These are phyloP conservation scores for Penicillium nucicola DNA, from an alignment of 495 filamentous ascomycete species.

Conservation along the genomic window DNA sequence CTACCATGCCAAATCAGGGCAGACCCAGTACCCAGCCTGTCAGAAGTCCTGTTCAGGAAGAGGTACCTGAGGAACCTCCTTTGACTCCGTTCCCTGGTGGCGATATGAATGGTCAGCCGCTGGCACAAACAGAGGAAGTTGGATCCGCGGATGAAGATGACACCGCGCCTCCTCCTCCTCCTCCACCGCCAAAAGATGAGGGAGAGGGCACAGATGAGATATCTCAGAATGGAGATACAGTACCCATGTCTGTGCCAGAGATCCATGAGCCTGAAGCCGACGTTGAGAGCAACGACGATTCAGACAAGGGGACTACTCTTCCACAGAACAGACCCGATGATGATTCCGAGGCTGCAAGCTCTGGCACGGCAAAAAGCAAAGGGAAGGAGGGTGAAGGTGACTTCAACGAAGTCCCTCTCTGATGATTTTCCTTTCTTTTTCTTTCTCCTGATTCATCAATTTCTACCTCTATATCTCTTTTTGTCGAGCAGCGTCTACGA, in stretches of 20 bases:
- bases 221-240: slow-evolving; percentile 20
- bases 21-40: slow-evolving; percentile 23
- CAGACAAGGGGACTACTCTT: slow-evolving; percentile 17
- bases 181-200: slow-evolving; percentile 40
- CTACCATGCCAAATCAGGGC: slow-evolving; percentile 23
- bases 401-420: slow-evolving; percentile 43
- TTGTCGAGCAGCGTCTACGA: slow-evolving; percentile 14
- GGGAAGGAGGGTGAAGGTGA: slow-evolving; percentile 36
- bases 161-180: slow-evolving; percentile 25
- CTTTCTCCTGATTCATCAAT: neutral
- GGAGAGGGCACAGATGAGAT: slow-evolving; percentile 11
- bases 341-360: slow-evolving; percentile 13
- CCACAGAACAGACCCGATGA: slow-evolving; percentile 25
- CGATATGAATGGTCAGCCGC: slow-evolving; percentile 30
- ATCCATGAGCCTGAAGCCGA: slow-evolving; percentile 6
- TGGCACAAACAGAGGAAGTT: slow-evolving; percentile 26
- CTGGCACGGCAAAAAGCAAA: slow-evolving; percentile 23
- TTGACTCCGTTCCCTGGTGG: slow-evolving; percentile 43
- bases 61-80: slow-evolving; percentile 32
- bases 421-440: slow-evolving; percentile 7
- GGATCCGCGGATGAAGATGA: slow-evolving; percentile 28
- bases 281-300: slow-evolving; percentile 9
- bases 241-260: slow-evolving; percentile 4
- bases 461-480: neutral
- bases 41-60: slow-evolving; percentile 14